Base-by-base conservation (phyloP, 176 grass and related monocot species). In the Cymbopogon citratus region DNA sequence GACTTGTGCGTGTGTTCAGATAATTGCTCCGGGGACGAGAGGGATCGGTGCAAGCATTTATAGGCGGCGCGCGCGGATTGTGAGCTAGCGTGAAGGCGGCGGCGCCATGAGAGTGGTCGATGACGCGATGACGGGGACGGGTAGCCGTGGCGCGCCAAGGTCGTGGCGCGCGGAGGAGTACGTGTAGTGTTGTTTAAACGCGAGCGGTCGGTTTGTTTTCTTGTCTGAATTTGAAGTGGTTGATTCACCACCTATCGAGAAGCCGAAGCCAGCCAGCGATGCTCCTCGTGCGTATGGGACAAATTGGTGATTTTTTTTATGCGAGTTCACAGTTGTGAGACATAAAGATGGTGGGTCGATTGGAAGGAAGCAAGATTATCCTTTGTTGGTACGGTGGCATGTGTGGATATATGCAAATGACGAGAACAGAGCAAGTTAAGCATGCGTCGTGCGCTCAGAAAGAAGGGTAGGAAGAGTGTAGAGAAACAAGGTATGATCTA, bases 121-220 rank as follows among this genome's bases (percentile, higher is more conserved):
- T 66, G 81, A 84, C 68, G 81, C 48, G 16, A 59, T 74, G 67
- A 54, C 12, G 43, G 67, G 56, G 61, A 63, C 16, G 59, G 73
- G 79, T 59, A 59, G 56, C 56, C 56, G 67, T 61, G 80, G 57
- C 80, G 74, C 34, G 74, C 80, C 86, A 79, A 79, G 75, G 57
- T 59, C 59, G 79, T 74, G 74, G 80, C 81, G 67, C 70, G 74
- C 46, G 75, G 44, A 27, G 43, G 14, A 18, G 1, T 19, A 52
- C 48, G 48, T 79, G 74, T 5, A 29, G 0, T 41, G 39, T 63
- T 77, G 52, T 64, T 87, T 77, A 87, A 39, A 33, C 70, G 61
- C 39, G 38, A 28, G 6, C 7, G 14, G 39, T 39, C 63, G 29
- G 23, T n/a, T 36, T 82, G 66, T 48, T 23, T 61, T 87, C 9